Evolutionary conservation across 441 rosid genomes (phyloP), one percentile per base, ranked within the genome.

Genomic region (Macaranga tanarius): DNA sequence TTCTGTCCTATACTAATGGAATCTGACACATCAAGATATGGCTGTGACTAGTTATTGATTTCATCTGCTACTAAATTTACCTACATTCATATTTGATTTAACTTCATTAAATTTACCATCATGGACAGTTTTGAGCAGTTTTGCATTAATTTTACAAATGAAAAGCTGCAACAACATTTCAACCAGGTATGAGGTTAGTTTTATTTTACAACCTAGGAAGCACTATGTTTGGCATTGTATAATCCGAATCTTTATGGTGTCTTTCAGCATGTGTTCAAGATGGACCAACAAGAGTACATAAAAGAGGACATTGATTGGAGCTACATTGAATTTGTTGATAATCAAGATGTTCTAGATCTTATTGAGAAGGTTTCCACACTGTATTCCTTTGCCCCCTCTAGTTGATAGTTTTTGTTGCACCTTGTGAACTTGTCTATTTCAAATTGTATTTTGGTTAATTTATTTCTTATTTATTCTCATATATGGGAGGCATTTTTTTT

Each of bases 121-220:
- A 19, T 54, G 44, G 38, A 60, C 85, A 93, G 98, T 80, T 93
- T 93, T 79, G 98, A 93, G 79, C 98, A 93, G 82, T 91, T 93
- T 71, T 93, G 98, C 86, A 93, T 93, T 74, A 93, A 93, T 76
- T 93, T 87, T 82, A 95, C 98, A 12, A 93, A 93, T 81, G 98
- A 93, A 83, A 93, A 91, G 92, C 94, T 93, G 76, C 98, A 93
- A 86, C 98, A 93, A 79, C 96, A 93, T 83, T 93, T 93, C 83
- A 93, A 93, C 73, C 92, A 90, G 97, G 98, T 93, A 78, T 26
- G 77, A 78, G 74, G 84, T 55, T 73, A 47, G 74, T 52, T 62
- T 23, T 55, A 59, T 73, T 73, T 50, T 72, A 55, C 60, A 44
- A 31, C 59, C 51, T 58, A 62, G 10, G 55, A 22, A 31, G 45